Percentiles rank a stretch among this genome's conserved stretches.
Evolutionary conservation across 1,284 basidiomycete species (phyloP).

Genomic region (Puccinia horiana): DNA sequence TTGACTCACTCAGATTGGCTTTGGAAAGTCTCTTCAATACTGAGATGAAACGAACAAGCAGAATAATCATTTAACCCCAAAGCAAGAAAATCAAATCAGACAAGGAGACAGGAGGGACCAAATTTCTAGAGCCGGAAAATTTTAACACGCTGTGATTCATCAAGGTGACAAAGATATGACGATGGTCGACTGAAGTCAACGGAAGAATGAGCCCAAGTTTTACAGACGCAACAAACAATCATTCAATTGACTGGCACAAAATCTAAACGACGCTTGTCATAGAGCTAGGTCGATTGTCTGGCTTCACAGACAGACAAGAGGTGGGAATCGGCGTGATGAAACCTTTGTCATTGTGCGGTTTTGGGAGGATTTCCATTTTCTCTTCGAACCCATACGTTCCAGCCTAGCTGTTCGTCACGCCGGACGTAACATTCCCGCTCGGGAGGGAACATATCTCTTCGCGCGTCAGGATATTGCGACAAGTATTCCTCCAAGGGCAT

Average conservation of each 20-base stretch:
- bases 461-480: conserved; percentile 19
- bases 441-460: conserved; percentile 29
- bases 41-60: not conserved
- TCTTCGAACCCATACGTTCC: conserved; percentile 38
- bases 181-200: not conserved
- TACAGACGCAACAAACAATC: not conserved
- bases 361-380: conserved; percentile 21
- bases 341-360: not conserved
- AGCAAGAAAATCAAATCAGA: not conserved
- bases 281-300: too few species aligned
- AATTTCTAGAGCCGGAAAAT: not conserved
- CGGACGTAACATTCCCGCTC: conserved; percentile 30
- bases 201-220: too few species aligned
- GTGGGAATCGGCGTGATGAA: not conserved
- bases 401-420: conserved; percentile 23
- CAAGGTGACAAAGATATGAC: not conserved
- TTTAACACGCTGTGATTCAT: not conserved
- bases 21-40: not conserved
- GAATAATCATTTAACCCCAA: not conserved
- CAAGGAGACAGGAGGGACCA: not conserved
- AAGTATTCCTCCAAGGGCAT: conserved; percentile 44
- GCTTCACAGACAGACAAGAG: not conserved
- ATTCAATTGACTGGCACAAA: not conserved
- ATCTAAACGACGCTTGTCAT: not conserved
- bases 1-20: not conserved